Conservation (phyloP, 345 rosid genomes). For the Raphanus sativus region DNA sequence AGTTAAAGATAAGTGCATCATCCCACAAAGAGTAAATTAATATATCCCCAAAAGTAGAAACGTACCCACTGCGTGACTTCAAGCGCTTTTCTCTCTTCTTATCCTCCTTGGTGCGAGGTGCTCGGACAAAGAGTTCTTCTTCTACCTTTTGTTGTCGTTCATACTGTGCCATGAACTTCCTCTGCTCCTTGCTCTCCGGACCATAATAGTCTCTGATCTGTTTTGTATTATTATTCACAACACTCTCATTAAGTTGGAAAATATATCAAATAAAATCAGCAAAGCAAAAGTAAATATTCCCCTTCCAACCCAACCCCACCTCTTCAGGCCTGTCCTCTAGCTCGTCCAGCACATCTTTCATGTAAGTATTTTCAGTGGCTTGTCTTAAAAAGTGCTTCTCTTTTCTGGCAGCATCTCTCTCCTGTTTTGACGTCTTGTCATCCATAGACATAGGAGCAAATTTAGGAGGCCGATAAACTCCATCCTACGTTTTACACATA, state of each 20-base stretch:
- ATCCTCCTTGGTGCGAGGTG: constrained; percentile 69
- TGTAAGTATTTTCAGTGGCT: constrained; percentile 55
- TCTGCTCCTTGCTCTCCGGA: constrained; percentile 65
- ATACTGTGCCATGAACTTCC: constrained; percentile 53
- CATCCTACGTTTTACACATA: constrained; percentile 49
- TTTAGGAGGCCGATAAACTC: constrained; percentile 68
- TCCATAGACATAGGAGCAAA: constrained; percentile 77
- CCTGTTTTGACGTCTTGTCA: constrained; percentile 70
- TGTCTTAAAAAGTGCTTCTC: constrained; percentile 57
- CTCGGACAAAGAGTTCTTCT: constrained; percentile 79
- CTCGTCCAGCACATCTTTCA: constrained; percentile 71
- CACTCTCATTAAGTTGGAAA: not conserved
- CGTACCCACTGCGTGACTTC: constrained; percentile 81
- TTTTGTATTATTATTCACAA: not conserved
- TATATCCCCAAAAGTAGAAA: no score
- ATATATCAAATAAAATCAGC: not conserved
- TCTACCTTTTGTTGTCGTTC: constrained; percentile 67
- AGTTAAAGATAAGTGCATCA: constrained; percentile 18
- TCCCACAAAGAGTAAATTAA: constrained; percentile 13
- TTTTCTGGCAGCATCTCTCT: constrained; percentile 70
- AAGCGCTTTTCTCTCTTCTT: constrained; percentile 69
- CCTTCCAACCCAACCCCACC: constrained; percentile 40
- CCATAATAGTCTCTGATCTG: constrained; percentile 72
- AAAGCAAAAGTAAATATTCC: not conserved
- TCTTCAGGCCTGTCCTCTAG: constrained; percentile 86